Base-by-base conservation (phyloP, 176 grass and related monocot genomes). In the Rhynchospora breviuscula region DNA sequence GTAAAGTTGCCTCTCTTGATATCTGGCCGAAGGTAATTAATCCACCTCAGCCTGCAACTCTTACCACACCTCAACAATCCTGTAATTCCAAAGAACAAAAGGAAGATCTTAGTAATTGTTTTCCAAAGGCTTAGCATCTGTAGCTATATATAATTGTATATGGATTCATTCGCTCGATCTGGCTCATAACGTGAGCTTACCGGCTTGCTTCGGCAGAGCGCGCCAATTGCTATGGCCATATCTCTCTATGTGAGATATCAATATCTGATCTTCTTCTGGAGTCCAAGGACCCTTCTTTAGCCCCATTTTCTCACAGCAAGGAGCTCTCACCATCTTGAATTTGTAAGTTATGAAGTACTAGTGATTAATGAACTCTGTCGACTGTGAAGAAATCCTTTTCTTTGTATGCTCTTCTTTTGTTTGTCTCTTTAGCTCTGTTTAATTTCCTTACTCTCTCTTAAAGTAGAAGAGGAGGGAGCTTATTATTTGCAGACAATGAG, bases 221-320 rank as follows among this genome's bases (percentile, higher is more conserved):
- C 94, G 94, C 94, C 94, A 97, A 80, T 97, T 97, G 63, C 84
- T 84, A 61, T 97, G 94, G 84, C 91, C 94, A 83, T 83, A 83
- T 85, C 84, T 84, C 61, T 88, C 63, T 78, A 97, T 88, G 84
- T 97, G 87, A 84, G 83, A 85, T 68, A 93, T 79, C 18, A 97
- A 81, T 75, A 88, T 63, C 69, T 88, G 72, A 87, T 97, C 94
- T 73, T 93, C 94, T 88, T 93, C 91, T 1, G 87, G 25, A 66
- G 94, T 97, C 94, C 94, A 97, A 0, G 94, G 94, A 2, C 94
- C 94, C 89, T 79, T 87, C 84, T 97, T 97, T 0, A 97, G 79
- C 7, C 94, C 94, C 94, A 91, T 91, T 89, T 97, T 93, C 86
- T 93, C 94, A 83, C 94, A 97, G 89, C 94, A 97, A 85, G 91